Base-by-base conservation (phyloP, 169 alveolate genomes). In the Cryptosporidium canis region DNA sequence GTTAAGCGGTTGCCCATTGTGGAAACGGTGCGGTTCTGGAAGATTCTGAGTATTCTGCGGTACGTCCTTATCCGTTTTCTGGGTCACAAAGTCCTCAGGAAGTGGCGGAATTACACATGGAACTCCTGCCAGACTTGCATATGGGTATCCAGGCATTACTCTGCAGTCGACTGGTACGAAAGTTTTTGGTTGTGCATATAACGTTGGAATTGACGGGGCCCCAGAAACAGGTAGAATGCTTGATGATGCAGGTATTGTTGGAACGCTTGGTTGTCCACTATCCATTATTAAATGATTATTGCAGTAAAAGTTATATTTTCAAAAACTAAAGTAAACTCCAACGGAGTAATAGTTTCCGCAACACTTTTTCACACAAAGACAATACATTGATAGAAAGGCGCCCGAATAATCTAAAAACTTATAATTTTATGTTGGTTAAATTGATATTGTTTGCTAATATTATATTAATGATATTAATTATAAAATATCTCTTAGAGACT, bases 101-200 rank as follows among this genome's bases (percentile, higher is more conserved):
- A 77, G 72, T 4, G 87, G 87, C 61, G 87, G 87, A 29, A 77
- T 77, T n/a, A 77, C 87, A 43, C 87, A 77, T 53, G 87, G 87
- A 58, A 77, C 87, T 27, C 87, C 87, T 77, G 87, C 87, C 43
- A 77, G 37, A 58, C 87, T 77, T 37, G 87, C 68, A 58, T 24
- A 77, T 77, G 87, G 87, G 37, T 77, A 77, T 58, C 87, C 87
- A 27, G 87, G 87, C 87, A 77, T 77, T 77, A 77, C 87, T 63
- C 87, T 77, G 24, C 87, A 77, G 58, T 77, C 87, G 5, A 77
- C 87, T 24, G 87, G 87, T 37, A 77, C 87, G 27, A 77, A 77
- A 39, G 87, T 77, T 31, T 77, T 77, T 3, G 87, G 87, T 61
- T 77, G 87, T 6, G 87, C 87, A 77, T 77, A 77, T 37, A 77